Evolutionary conservation across 2,329 filamentous ascomycete species (phyloP), one percentile per base, ranked within the genome.

Genomic region (Myriosclerotinia curreyana): DNA sequence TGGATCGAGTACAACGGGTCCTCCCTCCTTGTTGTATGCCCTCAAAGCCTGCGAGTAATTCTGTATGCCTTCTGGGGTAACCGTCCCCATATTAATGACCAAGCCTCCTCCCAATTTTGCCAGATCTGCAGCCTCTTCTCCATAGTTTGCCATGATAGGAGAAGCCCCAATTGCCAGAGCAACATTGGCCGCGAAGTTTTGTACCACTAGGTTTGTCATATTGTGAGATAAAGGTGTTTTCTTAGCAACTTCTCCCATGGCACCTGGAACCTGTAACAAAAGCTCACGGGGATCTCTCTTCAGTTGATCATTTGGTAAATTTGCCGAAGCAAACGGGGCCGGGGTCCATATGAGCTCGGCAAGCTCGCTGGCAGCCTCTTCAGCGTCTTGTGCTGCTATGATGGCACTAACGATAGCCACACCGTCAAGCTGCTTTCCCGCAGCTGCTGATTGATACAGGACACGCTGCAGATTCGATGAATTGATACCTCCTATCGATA

Each of bases 121-220:
- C n/a, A 98, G 82, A 72, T 97, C 93, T 9, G 78, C 75, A 0
- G 92, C 92, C 80, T 98, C 94, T 59, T 87, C 84, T 34, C 87
- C 90, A 71, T 93, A 90, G 75, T 91, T 93, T 9, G 92, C 88
- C 94, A 98, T 98, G 76, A 97, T 97, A 48, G 94, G 94, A 25
- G 90, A 95, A 15, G 90, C 90, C 44, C 94, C 94, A 60, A 96
- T 82, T 42, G 89, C 86, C 20, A 97, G 82, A 48, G 91, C 92
- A 3, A 97, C 88, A 73, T 96, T 97, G 60, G 95, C 94, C 20
- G 93, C 91, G 72, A 98, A 90, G 77, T 97, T 96, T 73, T 96
- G 92, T 28, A 97, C 94, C 0, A 98, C 94, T 60, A 93, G 82
- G 75, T 98, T 98, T 61, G 95, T 98, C 91, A 98, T 98, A 77